Evolutionary conservation across 352 stramenopile species (phyloP).

Genomic region (Elongisporangium undulatum): DNA sequence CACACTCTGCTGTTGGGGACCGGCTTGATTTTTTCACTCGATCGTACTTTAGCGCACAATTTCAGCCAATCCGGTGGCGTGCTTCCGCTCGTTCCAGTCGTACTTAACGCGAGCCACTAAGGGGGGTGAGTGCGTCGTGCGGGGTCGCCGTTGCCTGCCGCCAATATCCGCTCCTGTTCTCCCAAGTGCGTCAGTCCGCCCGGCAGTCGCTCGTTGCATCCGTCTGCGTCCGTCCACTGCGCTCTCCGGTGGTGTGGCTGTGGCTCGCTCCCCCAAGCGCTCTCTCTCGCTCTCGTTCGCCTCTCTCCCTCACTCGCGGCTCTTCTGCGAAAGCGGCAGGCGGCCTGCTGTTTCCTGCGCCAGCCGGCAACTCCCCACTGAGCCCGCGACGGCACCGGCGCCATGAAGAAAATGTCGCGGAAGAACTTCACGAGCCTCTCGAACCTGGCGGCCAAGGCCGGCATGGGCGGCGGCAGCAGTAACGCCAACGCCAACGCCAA

Average conservation of each 20-base stretch:
- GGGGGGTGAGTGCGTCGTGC: neutral
- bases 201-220: neutral
- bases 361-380: neutral
- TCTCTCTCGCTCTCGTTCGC: neutral
- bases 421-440: slow-evolving; percentile 58
- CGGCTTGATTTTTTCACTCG: neutral
- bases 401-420: slow-evolving; percentile 68
- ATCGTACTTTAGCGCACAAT: neutral
- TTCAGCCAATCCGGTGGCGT: neutral
- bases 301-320: neutral
- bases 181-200: neutral
- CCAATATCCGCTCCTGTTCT: neutral
- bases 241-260: neutral
- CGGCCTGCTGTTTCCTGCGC: neutral
- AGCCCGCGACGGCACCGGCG: slow-evolving; percentile 8
- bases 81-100: neutral
- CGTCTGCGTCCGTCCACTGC: neutral
- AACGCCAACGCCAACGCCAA: slow-evolving; percentile 15
- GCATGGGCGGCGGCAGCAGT: slow-evolving; percentile 29
- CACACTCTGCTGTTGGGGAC: neutral
- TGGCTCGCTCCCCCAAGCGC: neutral
- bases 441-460: slow-evolving; percentile 33
- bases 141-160: neutral
- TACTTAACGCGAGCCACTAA: neutral
- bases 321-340: neutral